Evolutionary conservation across 495 filamentous ascomycete species (phyloP), one percentile per base, ranked within the genome.

Genomic region (Penicillium coffeae): DNA sequence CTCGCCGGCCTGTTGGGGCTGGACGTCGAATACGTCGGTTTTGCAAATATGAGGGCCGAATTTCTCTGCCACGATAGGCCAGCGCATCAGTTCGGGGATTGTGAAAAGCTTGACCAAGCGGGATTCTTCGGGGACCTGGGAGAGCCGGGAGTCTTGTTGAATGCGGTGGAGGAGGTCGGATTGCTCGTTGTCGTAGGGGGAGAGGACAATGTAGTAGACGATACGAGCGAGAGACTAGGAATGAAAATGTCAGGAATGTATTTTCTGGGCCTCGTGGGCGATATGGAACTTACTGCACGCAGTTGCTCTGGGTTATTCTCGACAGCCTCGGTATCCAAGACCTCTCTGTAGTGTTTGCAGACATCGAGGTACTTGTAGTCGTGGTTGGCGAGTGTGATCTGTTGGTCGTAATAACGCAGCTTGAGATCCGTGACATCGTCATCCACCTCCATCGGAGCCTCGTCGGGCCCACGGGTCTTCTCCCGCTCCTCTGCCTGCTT

Each of bases 171-270:
- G 79, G 39, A 98, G 87, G 53, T 98, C 93, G 59, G 90, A 92
- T 70, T 98, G 93, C 63, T 98, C 93, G 71, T 98, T 98, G 76
- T 96, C 92, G 72, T 97, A 89, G 9, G 94, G 91, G 8, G 93
- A 86, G 47, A 98, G 87, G 52, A 96, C 90, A 63, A 96, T 83
- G 72, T 94, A 98, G 76, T 93, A 97, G 70, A 97, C 88, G 58
- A 96, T 89, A 54, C 92, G 81, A 71, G 94, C 88, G 38, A 97
- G 82, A 22, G 87, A 81, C 90, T 87, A 46, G n/a, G 48, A 47
- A 20, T 16, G 13, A 13, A 9, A 52, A 30, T 45, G 35, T 53
- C 48, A 48, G 30, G 8, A 7, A 36, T 35, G 37, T 27, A 33
- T 10, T 14, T 21, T 9, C 14, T 5, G 5, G 19, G 32, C 18